Conservation (phyloP, 2,329 filamentous ascomycete species). For the Albophoma yamanashiensis region DNA sequence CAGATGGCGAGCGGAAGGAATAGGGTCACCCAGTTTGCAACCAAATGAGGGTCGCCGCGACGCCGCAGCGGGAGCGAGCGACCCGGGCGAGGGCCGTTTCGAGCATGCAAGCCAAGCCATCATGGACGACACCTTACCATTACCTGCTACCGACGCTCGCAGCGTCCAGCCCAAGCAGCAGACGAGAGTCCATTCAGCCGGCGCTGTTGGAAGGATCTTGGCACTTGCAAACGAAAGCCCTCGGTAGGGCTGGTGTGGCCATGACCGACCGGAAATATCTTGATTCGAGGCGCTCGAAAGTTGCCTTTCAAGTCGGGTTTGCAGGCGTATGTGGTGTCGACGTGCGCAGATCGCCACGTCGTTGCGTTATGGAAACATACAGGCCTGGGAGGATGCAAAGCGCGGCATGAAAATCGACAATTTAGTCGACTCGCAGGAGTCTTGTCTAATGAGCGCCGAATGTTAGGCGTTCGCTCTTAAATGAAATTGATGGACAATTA, state of each 20-base stretch:
- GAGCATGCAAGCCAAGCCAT: not conserved
- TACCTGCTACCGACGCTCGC: not conserved
- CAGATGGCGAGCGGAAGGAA: slow-evolving; percentile 14
- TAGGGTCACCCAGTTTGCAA: not conserved
- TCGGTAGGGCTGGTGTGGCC: not conserved
- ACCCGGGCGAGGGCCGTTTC: not conserved
- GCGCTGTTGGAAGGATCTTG: not conserved
- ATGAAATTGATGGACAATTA: not conserved
- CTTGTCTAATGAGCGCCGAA: not conserved
- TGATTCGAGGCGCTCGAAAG: not conserved
- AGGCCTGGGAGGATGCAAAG: not conserved
- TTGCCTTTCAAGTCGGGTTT: not conserved
- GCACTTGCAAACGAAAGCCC: too few species aligned
- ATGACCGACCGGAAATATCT: not conserved
- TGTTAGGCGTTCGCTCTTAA: not conserved
- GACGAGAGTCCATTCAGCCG: not conserved
- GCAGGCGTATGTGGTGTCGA: not conserved
- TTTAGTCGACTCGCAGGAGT: not conserved
- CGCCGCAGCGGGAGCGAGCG: not conserved
- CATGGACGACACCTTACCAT: not conserved
- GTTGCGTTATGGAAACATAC: not conserved
- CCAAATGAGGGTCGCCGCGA: too few species aligned
- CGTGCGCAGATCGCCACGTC: not conserved
- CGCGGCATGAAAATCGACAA: too few species aligned
- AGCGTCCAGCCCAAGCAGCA: not conserved